Evolutionary conservation across 805 yeast genomes (phyloP).

Genomic region (Starmerella floris): DNA sequence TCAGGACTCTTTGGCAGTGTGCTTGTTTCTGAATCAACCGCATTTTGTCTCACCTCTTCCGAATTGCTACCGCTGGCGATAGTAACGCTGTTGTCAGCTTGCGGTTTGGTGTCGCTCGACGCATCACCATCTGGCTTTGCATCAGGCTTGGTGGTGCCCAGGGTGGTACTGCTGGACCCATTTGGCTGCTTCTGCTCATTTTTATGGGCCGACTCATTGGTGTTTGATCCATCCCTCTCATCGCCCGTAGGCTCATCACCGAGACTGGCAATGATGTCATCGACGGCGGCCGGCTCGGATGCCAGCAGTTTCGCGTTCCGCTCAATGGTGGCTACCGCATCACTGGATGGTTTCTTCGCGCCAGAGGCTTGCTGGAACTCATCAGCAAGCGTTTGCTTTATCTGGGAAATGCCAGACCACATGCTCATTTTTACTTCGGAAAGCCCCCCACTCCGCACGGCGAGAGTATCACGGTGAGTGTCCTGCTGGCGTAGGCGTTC

Average conservation of each 20-base stretch:
- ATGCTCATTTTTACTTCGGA: not conserved
- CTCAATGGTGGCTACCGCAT: slow-evolving; percentile 19
- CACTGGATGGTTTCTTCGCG: slow-evolving; percentile 8
- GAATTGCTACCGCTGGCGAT: not conserved
- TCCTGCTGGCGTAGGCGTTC: too few relatives aligned
- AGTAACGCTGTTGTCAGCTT: too few relatives aligned
- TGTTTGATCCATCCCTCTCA: not conserved
- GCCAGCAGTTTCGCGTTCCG: slow-evolving; percentile 16
- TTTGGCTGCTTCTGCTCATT: not conserved
- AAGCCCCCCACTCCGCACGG: too few relatives aligned
- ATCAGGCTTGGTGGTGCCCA: not conserved
- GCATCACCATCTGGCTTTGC: not conserved
- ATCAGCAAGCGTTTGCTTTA: slow-evolving; percentile 50
- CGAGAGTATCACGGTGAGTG: too few relatives aligned
- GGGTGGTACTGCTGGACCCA: not conserved
- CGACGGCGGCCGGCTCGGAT: slow-evolving; percentile 18
- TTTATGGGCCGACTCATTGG: not conserved
- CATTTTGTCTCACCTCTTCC: not conserved
- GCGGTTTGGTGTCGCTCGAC: not conserved
- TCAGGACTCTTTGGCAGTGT: not conserved
- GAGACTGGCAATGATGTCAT: slow-evolving; percentile 10
- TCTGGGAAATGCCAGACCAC: slow-evolving; percentile 37
- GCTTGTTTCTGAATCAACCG: not conserved
- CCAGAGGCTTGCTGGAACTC: slow-evolving; percentile 35
- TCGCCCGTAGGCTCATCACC: too few relatives aligned